Percentiles rank a stretch among this genome's conserved stretches.
phyloP scores from a whole-genome alignment of 2,329 filamentous ascomycete species.

The Eutypella sp. region DNA sequence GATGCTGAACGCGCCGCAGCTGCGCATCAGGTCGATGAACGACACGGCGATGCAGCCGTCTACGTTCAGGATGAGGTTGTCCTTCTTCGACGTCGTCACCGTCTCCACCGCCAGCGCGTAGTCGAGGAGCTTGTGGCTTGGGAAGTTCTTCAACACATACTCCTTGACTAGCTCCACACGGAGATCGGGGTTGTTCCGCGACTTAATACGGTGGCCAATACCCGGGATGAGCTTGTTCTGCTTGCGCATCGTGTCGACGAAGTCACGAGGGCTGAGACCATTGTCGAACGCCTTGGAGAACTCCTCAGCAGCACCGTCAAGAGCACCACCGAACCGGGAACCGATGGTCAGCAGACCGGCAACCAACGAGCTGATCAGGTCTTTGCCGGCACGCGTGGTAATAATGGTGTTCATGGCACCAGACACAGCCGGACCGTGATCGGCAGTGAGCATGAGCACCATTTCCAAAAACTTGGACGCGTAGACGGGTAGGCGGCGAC shows the following conservation, averaged over 20 bases:
- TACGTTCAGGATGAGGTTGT: slow-evolving; percentile 99
- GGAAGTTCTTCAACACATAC: slow-evolving; percentile 96
- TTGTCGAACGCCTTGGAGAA: slow-evolving; percentile 98
- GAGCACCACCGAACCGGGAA: slow-evolving; percentile 95
- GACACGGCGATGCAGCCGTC: slow-evolving; percentile 97
- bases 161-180: slow-evolving; percentile 99
- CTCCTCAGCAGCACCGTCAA: slow-evolving; percentile 96
- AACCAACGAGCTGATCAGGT: slow-evolving; percentile 91
- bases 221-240: slow-evolving; percentile 99
- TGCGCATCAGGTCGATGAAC: slow-evolving; percentile 96
- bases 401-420: slow-evolving; percentile 99
- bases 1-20: slow-evolving; percentile 91
- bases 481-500: slow-evolving; percentile 89
- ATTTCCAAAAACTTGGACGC: slow-evolving; percentile 99
- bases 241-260: slow-evolving; percentile 98
- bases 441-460: slow-evolving; percentile 99
- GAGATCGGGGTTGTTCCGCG: slow-evolving; percentile 98
- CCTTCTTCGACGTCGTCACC: slow-evolving; percentile 99
- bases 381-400: slow-evolving; percentile 98
- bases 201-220: slow-evolving; percentile 99
- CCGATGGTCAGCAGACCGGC: slow-evolving; percentile 97
- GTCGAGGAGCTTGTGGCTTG: slow-evolving; percentile 95
- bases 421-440: slow-evolving; percentile 97
- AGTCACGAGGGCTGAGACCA: slow-evolving; percentile 95
- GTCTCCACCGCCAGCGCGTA: slow-evolving; percentile 97